Base-by-base conservation (phyloP, 2,329 filamentous ascomycete genomes). In the Fusarium sp. region DNA sequence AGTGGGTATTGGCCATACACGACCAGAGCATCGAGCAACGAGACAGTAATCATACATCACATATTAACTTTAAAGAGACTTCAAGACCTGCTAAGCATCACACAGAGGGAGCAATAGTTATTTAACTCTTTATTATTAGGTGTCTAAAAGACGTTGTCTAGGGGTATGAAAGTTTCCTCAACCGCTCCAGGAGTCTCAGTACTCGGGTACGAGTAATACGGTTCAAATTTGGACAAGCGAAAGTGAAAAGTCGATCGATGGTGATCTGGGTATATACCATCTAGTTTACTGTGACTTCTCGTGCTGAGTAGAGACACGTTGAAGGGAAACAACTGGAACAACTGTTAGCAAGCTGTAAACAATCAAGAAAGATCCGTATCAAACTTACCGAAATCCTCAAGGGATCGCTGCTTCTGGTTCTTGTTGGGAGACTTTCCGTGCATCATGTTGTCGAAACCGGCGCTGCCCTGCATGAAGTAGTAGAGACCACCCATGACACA, bases 291-390 rank as follows among this genome's bases (percentile, higher is more conserved):
- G 82, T 68, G 87, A 90, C 84, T 93, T 94, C 83, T 96, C 92
- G 82, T 96, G 92, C 80, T 95, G 91, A 61, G 90, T 95, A 51
- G 92, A 94, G 67, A 95, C 91, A 78, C 92, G 90, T 82, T 96
- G 91, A 76, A 96, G 84, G 59, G 90, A 93, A 73, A 96, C 91
- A 76, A 95, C 91, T 92, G 71, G 63, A 57, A 74, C 70, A 6
- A 1, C 69, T 84, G 75, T 89, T 85, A 89, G 84, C 69, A 48
- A 21, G 14, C 15, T 41, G 39, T 36, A 8, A 61, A 17, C 19
- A 25, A 13, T 17, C n/a, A 8, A 42, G 53, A n/a, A 32, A 19
- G 31, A 4, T 11, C 14, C 42, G 11, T 21, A n/a, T 4, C 23
- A 32, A 57, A 83, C 88, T 85, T 87, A 92, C 89, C 88, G 72